A percentile compares a stretch with the other conserved stretches of the same genome.
These are phyloP conservation scores for Trametes punicea DNA, from an alignment of 768 basidiomycete genomes.

Conservation along the genomic window DNA sequence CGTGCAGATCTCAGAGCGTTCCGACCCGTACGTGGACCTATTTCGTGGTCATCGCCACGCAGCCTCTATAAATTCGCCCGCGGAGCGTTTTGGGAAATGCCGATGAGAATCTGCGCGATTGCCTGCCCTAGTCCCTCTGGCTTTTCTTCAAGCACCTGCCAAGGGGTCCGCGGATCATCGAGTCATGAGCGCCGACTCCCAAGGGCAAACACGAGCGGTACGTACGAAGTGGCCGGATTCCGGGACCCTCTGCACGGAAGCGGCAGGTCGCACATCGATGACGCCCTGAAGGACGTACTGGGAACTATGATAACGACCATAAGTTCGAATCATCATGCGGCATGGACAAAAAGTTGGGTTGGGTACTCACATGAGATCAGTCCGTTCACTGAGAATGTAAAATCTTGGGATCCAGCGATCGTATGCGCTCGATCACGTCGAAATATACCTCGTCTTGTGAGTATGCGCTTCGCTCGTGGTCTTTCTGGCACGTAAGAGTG, in stretches of 20 bases:
- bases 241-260: neutral
- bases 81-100: too few relatives aligned
- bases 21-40: too few relatives aligned
- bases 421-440: slow-evolving; percentile 11
- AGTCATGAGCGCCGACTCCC: neutral
- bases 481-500: slow-evolving; percentile 6
- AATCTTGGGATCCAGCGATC: slow-evolving; percentile 5
- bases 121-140: slow-evolving; percentile 4
- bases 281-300: neutral
- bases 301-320: too few relatives aligned
- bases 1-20: too few relatives aligned
- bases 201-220: neutral
- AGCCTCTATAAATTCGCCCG: too few relatives aligned
- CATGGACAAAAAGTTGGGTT: too few relatives aligned
- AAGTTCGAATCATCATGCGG: too few relatives aligned
- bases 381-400: slow-evolving; percentile 10
- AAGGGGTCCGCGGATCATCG: neutral
- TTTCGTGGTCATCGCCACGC: too few relatives aligned
- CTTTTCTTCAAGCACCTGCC: slow-evolving; percentile 3
- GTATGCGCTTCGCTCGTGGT: slow-evolving; percentile 9
- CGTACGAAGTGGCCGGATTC: slow-evolving; percentile 7
- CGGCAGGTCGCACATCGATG: neutral
- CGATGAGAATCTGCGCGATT: slow-evolving; percentile 3
- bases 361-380: slow-evolving; percentile 10
- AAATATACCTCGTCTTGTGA: slow-evolving; percentile 9